phyloP scores from a whole-genome alignment of 2,329 filamentous ascomycete species.

The Microdochium nivale region DNA sequence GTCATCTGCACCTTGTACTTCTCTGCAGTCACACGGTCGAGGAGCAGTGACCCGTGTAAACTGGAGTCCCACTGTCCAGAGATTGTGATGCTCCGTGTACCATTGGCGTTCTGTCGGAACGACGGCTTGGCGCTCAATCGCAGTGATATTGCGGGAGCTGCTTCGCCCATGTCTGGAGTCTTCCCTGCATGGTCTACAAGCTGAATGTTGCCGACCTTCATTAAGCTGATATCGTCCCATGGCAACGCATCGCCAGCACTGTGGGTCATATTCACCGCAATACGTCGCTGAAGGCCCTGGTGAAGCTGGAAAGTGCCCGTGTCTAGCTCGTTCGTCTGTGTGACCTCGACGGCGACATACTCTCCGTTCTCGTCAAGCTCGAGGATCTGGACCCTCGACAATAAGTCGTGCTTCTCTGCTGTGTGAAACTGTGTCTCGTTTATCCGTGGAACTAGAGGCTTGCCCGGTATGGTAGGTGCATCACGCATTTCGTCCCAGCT shows the following conservation, averaged over 20 bases:
- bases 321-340: conserved; percentile 77
- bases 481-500: conserved; percentile 99
- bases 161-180: conserved; percentile 66
- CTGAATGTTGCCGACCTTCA: conserved; percentile 74
- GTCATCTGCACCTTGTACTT: conserved; percentile 87
- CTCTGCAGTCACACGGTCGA: conserved; percentile 90
- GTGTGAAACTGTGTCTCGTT: conserved; percentile 88
- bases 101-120: conserved; percentile 80
- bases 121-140: conserved; percentile 70
- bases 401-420: conserved; percentile 89
- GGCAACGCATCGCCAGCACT: conserved; percentile 81
- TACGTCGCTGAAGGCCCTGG: conserved; percentile 83
- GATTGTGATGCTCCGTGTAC: conserved; percentile 77
- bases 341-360: conserved; percentile 86
- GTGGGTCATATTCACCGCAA: conserved; percentile 83
- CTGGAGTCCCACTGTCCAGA: conserved; percentile 97
- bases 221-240: conserved; percentile 73
- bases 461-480: conserved; percentile 48
- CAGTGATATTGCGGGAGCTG: conserved; percentile 65
- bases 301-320: conserved; percentile 90
- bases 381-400: conserved; percentile 78
- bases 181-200: conserved; percentile 81
- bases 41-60: conserved; percentile 78
- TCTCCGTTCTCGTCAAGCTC: conserved; percentile 88
- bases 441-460: conserved; percentile 57